Evolutionary conservation across 2,329 filamentous ascomycete genomes (phyloP).

Genomic region (Neobulgaria alba): DNA sequence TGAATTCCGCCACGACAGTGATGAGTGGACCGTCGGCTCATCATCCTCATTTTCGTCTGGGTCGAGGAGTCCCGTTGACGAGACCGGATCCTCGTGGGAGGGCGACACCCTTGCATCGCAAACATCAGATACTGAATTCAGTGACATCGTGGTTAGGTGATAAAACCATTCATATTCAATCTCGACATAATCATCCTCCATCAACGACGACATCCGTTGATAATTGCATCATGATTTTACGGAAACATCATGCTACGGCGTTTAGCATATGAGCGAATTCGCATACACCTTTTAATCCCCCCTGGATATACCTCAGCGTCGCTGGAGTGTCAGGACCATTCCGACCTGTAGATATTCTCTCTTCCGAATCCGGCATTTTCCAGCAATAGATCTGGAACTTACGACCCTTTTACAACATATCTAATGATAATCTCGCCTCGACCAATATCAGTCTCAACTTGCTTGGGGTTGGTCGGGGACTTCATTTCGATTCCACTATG

Average conservation of each 20-base stretch:
- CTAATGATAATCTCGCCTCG: background rate
- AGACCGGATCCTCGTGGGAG: slow-evolving; percentile 47
- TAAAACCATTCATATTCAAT: slow-evolving; percentile 1
- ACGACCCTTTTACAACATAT: background rate
- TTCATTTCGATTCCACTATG: background rate
- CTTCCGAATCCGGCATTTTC: background rate
- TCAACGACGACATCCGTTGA: slow-evolving; percentile 18
- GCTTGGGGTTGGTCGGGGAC: background rate
- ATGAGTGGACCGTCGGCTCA: slow-evolving; percentile 86
- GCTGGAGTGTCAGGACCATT: background rate
- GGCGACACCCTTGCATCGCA: slow-evolving; percentile 41
- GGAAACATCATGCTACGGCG: slow-evolving; percentile 26
- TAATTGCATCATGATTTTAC: slow-evolving; percentile 24
- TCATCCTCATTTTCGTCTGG: slow-evolving; percentile 45
- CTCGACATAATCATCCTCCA: slow-evolving; percentile 3
- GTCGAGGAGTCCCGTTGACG: slow-evolving; percentile 38
- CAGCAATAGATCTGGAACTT: background rate
- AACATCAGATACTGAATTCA: slow-evolving; percentile 27
- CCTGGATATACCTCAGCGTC: background rate
- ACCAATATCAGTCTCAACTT: background rate
- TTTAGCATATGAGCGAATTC: slow-evolving; percentile 28
- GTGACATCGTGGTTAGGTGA: slow-evolving; percentile 24
- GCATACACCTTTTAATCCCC: slow-evolving; percentile 3
- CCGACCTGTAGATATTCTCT: background rate
- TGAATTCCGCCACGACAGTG: slow-evolving; percentile 47